Evolutionary conservation across 768 basidiomycete species (phyloP).

Genomic region (Tulasnella sp.): DNA sequence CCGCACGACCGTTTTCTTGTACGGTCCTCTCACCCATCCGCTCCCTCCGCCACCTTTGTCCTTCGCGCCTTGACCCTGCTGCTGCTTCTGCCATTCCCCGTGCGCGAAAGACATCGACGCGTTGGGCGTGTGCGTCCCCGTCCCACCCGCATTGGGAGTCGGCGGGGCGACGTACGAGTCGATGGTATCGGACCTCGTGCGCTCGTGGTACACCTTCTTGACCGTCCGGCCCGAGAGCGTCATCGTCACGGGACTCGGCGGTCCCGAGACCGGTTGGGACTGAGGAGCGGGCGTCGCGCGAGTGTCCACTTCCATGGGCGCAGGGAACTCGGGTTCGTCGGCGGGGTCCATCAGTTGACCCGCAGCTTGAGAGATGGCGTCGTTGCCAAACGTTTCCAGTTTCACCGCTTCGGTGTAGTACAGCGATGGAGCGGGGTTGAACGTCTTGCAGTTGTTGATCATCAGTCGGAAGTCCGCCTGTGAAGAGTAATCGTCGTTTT

Average conservation of each 20-base stretch:
- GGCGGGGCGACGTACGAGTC: not conserved
- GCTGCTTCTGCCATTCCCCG: not conserved
- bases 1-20: slow-evolving; percentile 24
- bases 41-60: not conserved
- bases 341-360: slow-evolving; percentile 64
- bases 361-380: slow-evolving; percentile 72
- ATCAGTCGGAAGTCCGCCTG: slow-evolving; percentile 75
- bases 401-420: slow-evolving; percentile 75
- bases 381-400: slow-evolving; percentile 69
- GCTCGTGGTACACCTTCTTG: slow-evolving; percentile 40
- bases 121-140: not conserved
- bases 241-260: slow-evolving; percentile 31
- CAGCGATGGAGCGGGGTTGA: slow-evolving; percentile 74
- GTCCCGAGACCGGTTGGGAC: not conserved
- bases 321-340: slow-evolving; percentile 42
- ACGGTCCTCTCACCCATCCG: slow-evolving; percentile 18
- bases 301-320: not conserved
- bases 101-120: not conserved
- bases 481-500: not conserved
- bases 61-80: not conserved
- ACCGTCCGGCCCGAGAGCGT: slow-evolving; percentile 51
- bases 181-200: not conserved
- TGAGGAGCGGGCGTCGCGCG: slow-evolving; percentile 36
- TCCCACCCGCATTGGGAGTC: not conserved
- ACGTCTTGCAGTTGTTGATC: slow-evolving; percentile 70